Percentiles rank a stretch among this genome's conserved stretches.
These are phyloP conservation scores for Citrus hindsii DNA, from an alignment of 345 rosid genomes.

Conservation along the genomic window DNA sequence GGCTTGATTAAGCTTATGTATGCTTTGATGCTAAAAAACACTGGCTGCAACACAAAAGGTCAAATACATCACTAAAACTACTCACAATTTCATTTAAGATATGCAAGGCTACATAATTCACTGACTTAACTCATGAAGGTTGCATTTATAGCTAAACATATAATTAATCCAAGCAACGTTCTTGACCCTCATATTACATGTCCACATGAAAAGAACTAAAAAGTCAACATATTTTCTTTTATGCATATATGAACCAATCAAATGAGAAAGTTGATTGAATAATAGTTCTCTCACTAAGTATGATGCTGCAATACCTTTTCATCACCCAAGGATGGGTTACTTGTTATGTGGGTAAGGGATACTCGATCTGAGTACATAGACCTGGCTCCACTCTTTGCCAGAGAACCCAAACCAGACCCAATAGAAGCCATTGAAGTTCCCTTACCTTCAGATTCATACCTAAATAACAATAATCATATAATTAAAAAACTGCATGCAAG, in stretches of 20 bases:
- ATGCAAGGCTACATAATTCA: background rate
- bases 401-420: slow-evolving; percentile 59
- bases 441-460: slow-evolving; percentile 92
- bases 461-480: slow-evolving; percentile 3
- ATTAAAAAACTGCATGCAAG: background rate
- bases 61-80: background rate
- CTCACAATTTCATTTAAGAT: background rate
- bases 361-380: slow-evolving; percentile 76
- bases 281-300: background rate
- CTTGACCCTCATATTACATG: background rate
- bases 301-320: slow-evolving; percentile 55
- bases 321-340: slow-evolving; percentile 63
- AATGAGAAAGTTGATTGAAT: background rate
- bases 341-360: slow-evolving; percentile 52
- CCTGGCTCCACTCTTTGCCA: slow-evolving; percentile 48
- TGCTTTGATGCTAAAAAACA: slow-evolving; percentile 58
- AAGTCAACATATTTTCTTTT: background rate
- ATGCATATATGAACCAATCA: background rate
- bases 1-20: slow-evolving; percentile 75
- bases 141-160: background rate
- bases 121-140: background rate
- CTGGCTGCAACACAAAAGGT: slow-evolving; percentile 51
- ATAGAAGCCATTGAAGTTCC: slow-evolving; percentile 69
- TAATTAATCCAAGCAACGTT: background rate
- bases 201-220: background rate